A percentile compares a stretch with the other conserved stretches of the same genome.
These are phyloP conservation scores for Dactylonectria macrodidyma DNA, from an alignment of 2,329 filamentous ascomycete genomes.

Conservation along the genomic window DNA sequence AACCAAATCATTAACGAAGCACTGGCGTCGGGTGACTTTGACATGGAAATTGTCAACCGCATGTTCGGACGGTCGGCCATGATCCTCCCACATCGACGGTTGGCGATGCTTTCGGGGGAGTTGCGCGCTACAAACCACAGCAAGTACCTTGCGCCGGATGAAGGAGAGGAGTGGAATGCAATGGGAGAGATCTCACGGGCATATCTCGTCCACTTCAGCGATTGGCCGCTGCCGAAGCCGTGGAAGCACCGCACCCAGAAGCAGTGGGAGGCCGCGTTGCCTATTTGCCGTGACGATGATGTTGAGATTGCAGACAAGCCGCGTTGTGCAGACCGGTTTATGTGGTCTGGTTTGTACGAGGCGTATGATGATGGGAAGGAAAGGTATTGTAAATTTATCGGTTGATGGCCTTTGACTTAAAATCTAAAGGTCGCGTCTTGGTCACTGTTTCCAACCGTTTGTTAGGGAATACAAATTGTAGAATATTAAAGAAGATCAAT, in stretches of 20 bases:
- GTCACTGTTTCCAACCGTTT: no score
- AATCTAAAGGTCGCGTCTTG: no score
- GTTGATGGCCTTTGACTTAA: background rate
- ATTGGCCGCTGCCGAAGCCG: slow-evolving; percentile 24
- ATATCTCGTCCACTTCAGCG: slow-evolving; percentile 20
- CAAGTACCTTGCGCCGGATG: slow-evolving; percentile 23
- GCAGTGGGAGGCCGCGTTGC: slow-evolving; percentile 23
- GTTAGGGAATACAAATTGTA: no score
- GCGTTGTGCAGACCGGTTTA: slow-evolving; percentile 9
- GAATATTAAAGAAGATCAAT: no score
- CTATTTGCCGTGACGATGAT: slow-evolving; percentile 3
- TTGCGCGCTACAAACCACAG: slow-evolving; percentile 29
- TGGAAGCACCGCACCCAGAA: slow-evolving; percentile 8
- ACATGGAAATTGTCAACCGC: slow-evolving; percentile 35
- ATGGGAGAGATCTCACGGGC: slow-evolving; percentile 17
- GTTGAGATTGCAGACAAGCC: slow-evolving; percentile 3
- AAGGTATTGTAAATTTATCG: background rate
- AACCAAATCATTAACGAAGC: slow-evolving; percentile 23
- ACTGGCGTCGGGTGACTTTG: slow-evolving; percentile 25
- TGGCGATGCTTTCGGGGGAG: slow-evolving; percentile 29
- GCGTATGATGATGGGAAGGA: slow-evolving; percentile 5
- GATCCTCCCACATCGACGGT: slow-evolving; percentile 29
- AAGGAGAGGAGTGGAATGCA: slow-evolving; percentile 26
- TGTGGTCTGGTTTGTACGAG: slow-evolving; percentile 24
- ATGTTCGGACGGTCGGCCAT: slow-evolving; percentile 34